Evolutionary conservation across 2,329 filamentous ascomycete genomes (phyloP), one percentile per base, ranked within the genome.

Genomic region (Drechslerella stenobrocha): DNA sequence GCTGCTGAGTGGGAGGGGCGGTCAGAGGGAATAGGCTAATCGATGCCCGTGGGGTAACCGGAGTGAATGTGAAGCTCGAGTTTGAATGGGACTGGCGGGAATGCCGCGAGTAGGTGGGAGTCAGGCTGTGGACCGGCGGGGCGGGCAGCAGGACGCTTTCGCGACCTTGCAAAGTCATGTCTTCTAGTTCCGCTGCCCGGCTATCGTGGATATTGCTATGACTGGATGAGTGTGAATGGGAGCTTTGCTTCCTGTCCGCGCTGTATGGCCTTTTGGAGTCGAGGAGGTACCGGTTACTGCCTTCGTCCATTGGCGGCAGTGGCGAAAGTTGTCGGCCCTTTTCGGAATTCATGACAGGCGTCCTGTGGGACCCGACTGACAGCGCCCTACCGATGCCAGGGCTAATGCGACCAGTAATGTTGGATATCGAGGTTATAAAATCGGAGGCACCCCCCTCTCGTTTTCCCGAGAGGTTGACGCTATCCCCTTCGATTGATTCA

Each of bases 361-460:
- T 52, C 30, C 60, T 67, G 23, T 67, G 63, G 2, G 63, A 67
- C 8, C 63, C 63, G 42, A 67, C 37, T 3, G 63, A 67, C 15
- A 67, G 22, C 13, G 63, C 63, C 24, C 63, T 55, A 24, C 63
- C 63, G 6, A 67, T 67, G 0, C 63, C 63, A 8, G 63, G 63
- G 18, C 63, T 67, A n/a, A 67, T 37, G 9, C 63, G 63, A 28
- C 63, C 63, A 20, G 63, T 67, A 30, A 67, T 67, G 32, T 50
- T 35, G 3, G 63, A 67, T 67, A 67, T 67, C 35, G 63, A 67
- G 26, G 60, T 67, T 55, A 67, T 60, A 35, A 67, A 67, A 22
- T 67, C 55, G 22, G 59, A 20, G 20, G 63, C 44, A 4, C 55
- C 55, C 55, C 51, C 53, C 18, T 59, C 51, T 15, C 46, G 55